Evolutionary conservation across 2,329 filamentous ascomycete genomes (phyloP).

Genomic region (Decorospora gaudefroyi): DNA sequence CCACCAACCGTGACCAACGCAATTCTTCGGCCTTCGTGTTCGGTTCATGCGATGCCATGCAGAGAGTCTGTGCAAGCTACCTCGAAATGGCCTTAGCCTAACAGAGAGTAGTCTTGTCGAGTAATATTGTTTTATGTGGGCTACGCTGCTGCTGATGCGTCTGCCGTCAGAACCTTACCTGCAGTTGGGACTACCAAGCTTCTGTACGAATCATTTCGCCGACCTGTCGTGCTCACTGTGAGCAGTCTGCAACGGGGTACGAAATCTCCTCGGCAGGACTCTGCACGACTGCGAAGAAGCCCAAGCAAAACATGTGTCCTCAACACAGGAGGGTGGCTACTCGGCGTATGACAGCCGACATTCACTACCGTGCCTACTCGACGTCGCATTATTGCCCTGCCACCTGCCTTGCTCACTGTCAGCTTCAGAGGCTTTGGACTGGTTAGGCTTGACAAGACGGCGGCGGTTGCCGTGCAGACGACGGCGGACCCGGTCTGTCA

Average conservation of each 20-base stretch:
- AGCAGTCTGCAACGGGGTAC: too few species aligned
- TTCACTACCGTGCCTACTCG: too few species aligned
- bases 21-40: slow-evolving; percentile 22
- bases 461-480: background rate
- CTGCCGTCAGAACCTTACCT: slow-evolving; percentile 37
- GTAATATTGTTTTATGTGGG: slow-evolving; percentile 36
- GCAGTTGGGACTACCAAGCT: slow-evolving; percentile 25
- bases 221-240: slow-evolving; percentile 32
- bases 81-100: slow-evolving; percentile 10
- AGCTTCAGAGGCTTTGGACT: too few species aligned
- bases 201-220: slow-evolving; percentile 32
- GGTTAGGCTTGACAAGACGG: background rate
- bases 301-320: too few species aligned
- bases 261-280: too few species aligned
- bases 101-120: slow-evolving; percentile 23
- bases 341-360: too few species aligned
- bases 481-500: too few species aligned
- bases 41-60: slow-evolving; percentile 25
- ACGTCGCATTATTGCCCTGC: too few species aligned
- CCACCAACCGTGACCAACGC: too few species aligned
- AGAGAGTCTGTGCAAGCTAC: slow-evolving; percentile 22
- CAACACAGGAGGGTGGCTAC: too few species aligned
- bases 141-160: slow-evolving; percentile 36
- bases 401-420: too few species aligned
- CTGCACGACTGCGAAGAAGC: background rate